A percentile compares a stretch with the other conserved stretches of the same genome.
Conservation (phyloP, 2,329 filamentous ascomycete genomes). For the Aspergillus melleus region DNA sequence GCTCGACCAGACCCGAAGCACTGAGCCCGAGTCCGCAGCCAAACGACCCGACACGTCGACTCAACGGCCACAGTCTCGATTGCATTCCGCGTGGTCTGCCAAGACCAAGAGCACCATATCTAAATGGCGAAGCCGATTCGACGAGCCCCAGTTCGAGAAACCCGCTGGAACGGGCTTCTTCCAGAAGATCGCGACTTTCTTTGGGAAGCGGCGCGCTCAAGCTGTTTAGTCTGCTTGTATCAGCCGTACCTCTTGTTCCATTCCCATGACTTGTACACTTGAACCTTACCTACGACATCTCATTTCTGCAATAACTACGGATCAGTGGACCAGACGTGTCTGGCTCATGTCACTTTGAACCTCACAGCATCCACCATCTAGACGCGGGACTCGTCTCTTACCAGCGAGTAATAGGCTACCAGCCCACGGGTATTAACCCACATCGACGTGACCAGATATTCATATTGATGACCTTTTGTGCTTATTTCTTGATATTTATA, state of each 20-base stretch:
- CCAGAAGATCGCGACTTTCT: slow-evolving; percentile 5
- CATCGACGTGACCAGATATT: background rate
- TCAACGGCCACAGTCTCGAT: background rate
- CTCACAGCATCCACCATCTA: too few species aligned
- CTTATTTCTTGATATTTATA: background rate
- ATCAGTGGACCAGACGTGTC: too few species aligned
- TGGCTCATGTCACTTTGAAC: too few species aligned
- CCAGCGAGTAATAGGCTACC: too few species aligned
- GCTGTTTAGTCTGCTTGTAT: background rate
- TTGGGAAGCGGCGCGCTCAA: slow-evolving; percentile 3
- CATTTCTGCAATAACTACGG: too few species aligned
- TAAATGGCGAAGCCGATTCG: background rate
- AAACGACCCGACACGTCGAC: background rate
- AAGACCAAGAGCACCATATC: background rate
- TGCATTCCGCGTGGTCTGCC: slow-evolving; percentile 8
- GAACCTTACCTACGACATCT: too few species aligned
- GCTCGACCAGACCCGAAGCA: background rate
- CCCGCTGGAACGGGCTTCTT: background rate
- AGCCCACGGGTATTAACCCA: too few species aligned
- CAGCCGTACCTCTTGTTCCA: background rate
- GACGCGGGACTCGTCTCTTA: too few species aligned
- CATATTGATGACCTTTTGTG: background rate
- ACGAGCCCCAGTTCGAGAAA: background rate
- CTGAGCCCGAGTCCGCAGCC: background rate
- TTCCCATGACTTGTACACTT: too few species aligned